Base-by-base conservation (phyloP, 73 alveolate genomes). In the Urostyla sp. region DNA sequence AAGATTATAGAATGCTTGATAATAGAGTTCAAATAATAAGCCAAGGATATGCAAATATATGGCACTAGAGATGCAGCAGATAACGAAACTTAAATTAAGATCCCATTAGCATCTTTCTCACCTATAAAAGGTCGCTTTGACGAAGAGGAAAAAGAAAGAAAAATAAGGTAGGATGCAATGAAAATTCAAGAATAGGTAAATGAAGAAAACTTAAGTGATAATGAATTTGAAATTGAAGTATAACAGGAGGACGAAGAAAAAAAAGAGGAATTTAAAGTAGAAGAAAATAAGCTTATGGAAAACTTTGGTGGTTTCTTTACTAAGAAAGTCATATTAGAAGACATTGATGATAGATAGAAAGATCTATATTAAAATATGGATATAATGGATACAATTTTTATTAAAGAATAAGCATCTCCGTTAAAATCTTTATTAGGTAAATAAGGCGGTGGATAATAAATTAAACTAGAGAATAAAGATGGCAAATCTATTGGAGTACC, bases 1-100 rank as follows among this genome's bases (percentile, higher is more conserved):
- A 80, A 80, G 46, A 23, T 67, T 13, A 66, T 80, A 23, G 77
- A 80, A n/a, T 32, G 46, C 15, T 18, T 80, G 20, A 56, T 75
- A 38, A 38, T 75, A 52, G 83, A 38, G 16, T 56, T 75, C 67
- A 55, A 75, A 26, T 23, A 21, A 30, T 23, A 75, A 43, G 78
- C 67, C 15, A n/a, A 55, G 37, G 44, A 24, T 0, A 37, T 75
- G 15, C n/a, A 75, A 44, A 28, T 40, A 16, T 11, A 75, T 50
- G 78, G 87, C 56, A 21, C 37, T 27, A n/a, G 15, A 1, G 55
- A 37, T 37, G 67, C 54, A 44, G 67, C 49, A 20, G 40, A 23
- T 38, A 20, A 69, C 8, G 55, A 36, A 21, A 16, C 55, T 1
- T 46, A 48, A 23, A 10, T 32, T 3, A 37, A 20, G 63, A 10